Evolutionary conservation across 2,329 filamentous ascomycete species (phyloP).

Genomic region (Sarocladium strictum): DNA sequence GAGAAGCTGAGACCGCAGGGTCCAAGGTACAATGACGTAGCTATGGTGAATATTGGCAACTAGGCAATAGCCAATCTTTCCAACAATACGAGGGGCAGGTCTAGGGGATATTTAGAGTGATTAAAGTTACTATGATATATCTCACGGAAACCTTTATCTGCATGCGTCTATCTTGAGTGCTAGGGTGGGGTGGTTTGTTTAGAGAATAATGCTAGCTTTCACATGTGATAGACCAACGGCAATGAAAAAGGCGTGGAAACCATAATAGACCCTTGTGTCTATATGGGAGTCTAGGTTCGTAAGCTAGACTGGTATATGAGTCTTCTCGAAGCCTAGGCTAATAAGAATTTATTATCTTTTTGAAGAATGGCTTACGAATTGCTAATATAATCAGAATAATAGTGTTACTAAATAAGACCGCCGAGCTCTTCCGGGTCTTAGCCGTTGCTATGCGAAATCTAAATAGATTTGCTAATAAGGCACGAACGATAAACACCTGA

Average conservation of each 20-base stretch:
- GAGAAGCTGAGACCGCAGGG: slow-evolving; percentile 30
- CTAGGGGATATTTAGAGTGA: slow-evolving; percentile 18
- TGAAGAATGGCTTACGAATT: neutral
- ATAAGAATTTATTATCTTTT: neutral
- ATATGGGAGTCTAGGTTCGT: slow-evolving; percentile 15
- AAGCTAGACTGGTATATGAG: neutral
- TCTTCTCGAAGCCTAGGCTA: neutral
- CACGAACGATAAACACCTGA: no score
- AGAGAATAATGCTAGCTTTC: no score
- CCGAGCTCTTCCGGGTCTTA: neutral
- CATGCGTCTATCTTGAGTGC: no score
- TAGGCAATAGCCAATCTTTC: no score
- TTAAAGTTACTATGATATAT: no score
- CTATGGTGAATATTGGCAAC: neutral
- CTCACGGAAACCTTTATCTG: no score
- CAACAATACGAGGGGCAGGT: slow-evolving; percentile 33
- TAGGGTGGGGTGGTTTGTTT: no score
- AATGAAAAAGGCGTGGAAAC: neutral
- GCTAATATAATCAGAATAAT: neutral
- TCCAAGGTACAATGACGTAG: slow-evolving; percentile 22
- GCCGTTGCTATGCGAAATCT: no score
- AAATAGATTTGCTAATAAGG: no score
- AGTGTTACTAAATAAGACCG: neutral
- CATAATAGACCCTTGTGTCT: slow-evolving; percentile 15
- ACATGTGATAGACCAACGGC: neutral